Conservation (phyloP, 768 basidiomycete species). For the Termitomyces sp. region DNA sequence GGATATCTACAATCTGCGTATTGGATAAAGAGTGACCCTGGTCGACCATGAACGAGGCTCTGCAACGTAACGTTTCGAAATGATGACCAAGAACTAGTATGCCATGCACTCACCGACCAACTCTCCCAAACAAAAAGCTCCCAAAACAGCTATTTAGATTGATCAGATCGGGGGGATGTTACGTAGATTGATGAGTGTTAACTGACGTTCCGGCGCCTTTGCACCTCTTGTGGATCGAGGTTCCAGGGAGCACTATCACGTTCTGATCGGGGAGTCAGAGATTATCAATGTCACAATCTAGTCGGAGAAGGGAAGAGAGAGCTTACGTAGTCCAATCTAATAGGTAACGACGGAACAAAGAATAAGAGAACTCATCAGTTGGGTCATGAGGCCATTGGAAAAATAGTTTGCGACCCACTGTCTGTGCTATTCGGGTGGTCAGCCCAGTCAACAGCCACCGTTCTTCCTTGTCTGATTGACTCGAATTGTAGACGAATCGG, state of each 20-base stretch:
- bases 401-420: slow-evolving; percentile 24
- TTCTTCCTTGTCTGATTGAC: slow-evolving; percentile 36
- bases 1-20: slow-evolving; percentile 49
- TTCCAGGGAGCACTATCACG: slow-evolving; percentile 46
- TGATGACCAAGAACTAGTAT: background rate
- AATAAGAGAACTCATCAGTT: background rate
- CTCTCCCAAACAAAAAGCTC: slow-evolving; percentile 45
- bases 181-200: background rate
- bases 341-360: background rate
- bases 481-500: slow-evolving; percentile 35
- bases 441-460: slow-evolving; percentile 46
- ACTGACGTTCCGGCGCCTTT: slow-evolving; percentile 33
- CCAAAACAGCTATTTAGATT: slow-evolving; percentile 38
- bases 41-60: slow-evolving; percentile 46
- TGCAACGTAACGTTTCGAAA: slow-evolving; percentile 9
- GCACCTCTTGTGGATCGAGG: slow-evolving; percentile 36
- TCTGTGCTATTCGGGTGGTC: slow-evolving; percentile 34
- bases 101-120: slow-evolving; percentile 33
- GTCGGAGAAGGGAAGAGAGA: background rate
- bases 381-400: background rate
- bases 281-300: background rate
- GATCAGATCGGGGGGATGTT: background rate
- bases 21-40: slow-evolving; percentile 38
- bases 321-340: slow-evolving; percentile 49
- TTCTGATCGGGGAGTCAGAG: slow-evolving; percentile 24